Evolutionary conservation across 352 stramenopile genomes (phyloP).

Genomic region (Elongisporangium undulatum): DNA sequence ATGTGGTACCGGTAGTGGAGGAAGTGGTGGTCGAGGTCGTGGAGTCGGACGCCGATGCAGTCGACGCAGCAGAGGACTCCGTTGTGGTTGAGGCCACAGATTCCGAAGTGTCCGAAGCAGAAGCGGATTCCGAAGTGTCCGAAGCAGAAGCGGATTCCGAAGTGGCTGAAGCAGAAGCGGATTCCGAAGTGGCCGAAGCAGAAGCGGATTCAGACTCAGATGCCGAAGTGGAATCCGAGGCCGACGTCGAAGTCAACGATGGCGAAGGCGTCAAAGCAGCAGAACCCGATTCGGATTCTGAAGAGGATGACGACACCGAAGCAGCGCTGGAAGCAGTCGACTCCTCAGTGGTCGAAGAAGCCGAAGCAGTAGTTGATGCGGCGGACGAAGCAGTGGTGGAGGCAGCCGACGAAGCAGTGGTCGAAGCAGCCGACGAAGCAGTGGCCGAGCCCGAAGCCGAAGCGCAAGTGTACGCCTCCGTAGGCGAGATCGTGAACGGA

Average conservation of each 20-base stretch:
- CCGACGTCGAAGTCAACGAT: neutral
- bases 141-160: neutral
- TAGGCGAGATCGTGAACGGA: constrained; percentile 15
- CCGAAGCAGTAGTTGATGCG: constrained; percentile 4
- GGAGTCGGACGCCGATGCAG: neutral
- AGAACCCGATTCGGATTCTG: neutral
- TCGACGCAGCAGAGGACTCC: neutral
- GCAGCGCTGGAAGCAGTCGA: neutral
- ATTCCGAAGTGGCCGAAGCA: neutral
- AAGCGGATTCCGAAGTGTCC: neutral
- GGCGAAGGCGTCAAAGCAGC: neutral
- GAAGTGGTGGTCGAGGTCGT: neutral
- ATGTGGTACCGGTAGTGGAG: neutral
- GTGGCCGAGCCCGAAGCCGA: constrained; percentile 15
- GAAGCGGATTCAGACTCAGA: neutral
- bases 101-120: neutral
- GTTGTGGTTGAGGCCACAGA: neutral
- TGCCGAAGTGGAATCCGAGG: too few species aligned
- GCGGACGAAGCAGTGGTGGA: constrained; percentile 10
- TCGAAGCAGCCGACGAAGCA: constrained; percentile 6
- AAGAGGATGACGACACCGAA: neutral
- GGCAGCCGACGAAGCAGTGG: constrained; percentile 8
- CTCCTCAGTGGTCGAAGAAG: too few species aligned
- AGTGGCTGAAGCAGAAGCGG: neutral
- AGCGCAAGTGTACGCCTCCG: constrained; percentile 15